Base-by-base conservation (phyloP, 2,329 filamentous ascomycete genomes). In the Neospermospora avenae region DNA sequence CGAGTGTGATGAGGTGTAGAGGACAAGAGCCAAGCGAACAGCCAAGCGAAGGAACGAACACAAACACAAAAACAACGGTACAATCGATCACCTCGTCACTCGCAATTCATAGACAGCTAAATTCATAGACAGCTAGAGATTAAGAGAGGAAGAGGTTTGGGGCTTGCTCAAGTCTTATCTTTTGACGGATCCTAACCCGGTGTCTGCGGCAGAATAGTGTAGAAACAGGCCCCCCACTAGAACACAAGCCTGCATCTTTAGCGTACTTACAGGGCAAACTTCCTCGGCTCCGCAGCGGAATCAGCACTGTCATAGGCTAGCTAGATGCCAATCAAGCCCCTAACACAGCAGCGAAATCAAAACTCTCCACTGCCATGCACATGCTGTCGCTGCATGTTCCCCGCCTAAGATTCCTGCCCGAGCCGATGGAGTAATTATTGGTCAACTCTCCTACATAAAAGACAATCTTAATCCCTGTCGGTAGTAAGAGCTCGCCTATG, bases 401-500 rank as follows among this genome's bases (percentile, higher is more conserved):
- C 46, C 28, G 7, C 6, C 16, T 41, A 28, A 55, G 25, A 24
- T 31, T 25, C 4, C 25, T 22, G 25, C 25, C 46, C 46, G 46
- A 55, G 13, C 31, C 54, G 20, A 57, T 54, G 8, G 55, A 39
- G 20, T 34, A 37, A 37, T 57, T 37, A 56, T 57, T 57, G 55
- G 28, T 41, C 44, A 57, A 24, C 34, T 25, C 55, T 49, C 13
- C 39, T 57, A 48, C 55, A 57, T 39, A 39, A 48, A 48, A 48
- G 13, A 49, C 48, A 57, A 31, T 45, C n/a, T 11, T 24, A 55
- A 44, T 20, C 35, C 39, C 25, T 54, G 51, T 35, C 20, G n/a
- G 35, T 41, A 42, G 22, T n/a, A 20, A 28, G 39, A 35, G 7
- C 28, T 51, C 48, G 48, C 48, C 31, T 51, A 51, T 22, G 13